phyloP scores from a whole-genome alignment of 371 early-diverging fungal genomes.

The Phascolomyces articulosus region DNA sequence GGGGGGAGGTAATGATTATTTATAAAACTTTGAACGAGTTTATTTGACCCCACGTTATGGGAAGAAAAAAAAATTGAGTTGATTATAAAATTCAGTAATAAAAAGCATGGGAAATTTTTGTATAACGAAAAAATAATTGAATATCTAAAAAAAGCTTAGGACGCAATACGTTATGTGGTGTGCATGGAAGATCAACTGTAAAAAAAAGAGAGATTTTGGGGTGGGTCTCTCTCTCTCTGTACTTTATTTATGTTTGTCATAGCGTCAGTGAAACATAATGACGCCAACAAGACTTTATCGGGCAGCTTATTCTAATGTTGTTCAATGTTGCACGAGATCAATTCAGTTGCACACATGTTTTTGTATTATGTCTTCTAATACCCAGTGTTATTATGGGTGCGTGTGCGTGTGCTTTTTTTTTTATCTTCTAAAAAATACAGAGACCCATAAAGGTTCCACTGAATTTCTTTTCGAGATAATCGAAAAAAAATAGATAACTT shows the following conservation, averaged over 20 bases:
- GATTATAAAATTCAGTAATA: not conserved
- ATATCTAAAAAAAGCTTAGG: not conserved
- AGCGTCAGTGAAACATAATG: constrained; percentile 1
- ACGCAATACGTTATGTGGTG: too few species aligned
- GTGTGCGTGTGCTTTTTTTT: too few species aligned
- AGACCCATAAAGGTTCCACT: not conserved
- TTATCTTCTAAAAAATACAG: not conserved
- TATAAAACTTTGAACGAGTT: too few species aligned
- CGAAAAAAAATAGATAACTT: too few species aligned
- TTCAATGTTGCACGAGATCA: constrained; percentile 9
- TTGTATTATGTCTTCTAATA: too few species aligned
- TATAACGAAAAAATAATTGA: not conserved
- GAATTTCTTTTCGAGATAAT: not conserved
- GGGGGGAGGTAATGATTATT: not conserved
- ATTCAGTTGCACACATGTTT: not conserved
- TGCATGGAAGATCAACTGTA: not conserved
- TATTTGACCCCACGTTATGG: constrained; percentile 5
- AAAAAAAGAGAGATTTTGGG: too few species aligned
- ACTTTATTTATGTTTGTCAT: too few species aligned
- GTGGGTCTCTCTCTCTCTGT: too few species aligned
- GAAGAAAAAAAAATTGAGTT: not conserved
- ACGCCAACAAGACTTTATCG: constrained; percentile 4
- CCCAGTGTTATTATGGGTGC: too few species aligned
- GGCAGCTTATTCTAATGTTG: constrained; percentile 1
- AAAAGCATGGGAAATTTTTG: constrained; percentile 2